Evolutionary conservation across 352 stramenopile genomes (phyloP).

Genomic region (Nannochloropsis limnetica): DNA sequence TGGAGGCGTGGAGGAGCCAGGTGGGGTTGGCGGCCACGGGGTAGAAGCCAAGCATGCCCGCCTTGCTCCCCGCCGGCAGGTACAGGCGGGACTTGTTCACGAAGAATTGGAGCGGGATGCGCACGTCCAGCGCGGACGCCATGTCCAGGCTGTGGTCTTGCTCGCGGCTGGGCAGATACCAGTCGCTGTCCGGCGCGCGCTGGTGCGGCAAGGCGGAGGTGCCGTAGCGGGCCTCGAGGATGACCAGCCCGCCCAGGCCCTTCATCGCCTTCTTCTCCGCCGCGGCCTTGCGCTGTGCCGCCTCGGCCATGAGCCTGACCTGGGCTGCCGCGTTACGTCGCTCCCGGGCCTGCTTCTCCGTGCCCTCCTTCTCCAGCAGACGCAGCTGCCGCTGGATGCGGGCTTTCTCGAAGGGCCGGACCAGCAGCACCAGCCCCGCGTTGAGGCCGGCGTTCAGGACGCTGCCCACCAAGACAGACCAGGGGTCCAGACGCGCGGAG

Average conservation of each 20-base stretch:
- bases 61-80: conserved; percentile 42
- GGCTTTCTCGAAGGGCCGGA: conserved; percentile 28
- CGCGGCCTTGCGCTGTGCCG: conserved; percentile 7
- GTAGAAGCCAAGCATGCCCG: conserved; percentile 46
- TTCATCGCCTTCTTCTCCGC: conserved; percentile 1
- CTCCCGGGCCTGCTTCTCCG: not conserved
- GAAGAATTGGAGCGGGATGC: conserved; percentile 46
- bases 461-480: conserved; percentile 20
- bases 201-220: conserved; percentile 18
- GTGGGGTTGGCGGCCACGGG: conserved; percentile 33
- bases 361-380: not conserved
- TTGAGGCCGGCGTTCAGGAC: not conserved
- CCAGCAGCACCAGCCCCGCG: conserved; percentile 1
- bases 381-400: conserved; percentile 20
- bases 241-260: not conserved
- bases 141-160: conserved; percentile 6
- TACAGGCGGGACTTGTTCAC: conserved; percentile 39
- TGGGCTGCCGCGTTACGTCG: not conserved
- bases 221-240: not conserved
- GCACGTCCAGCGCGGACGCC: conserved; percentile 39
- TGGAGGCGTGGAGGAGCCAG: not conserved
- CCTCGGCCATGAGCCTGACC: not conserved
- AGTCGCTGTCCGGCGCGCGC: not conserved
- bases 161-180: conserved; percentile 24
- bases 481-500: not conserved